phyloP scores from a whole-genome alignment of 2,329 filamentous ascomycete genomes.

The Chaetomium globosum region DNA sequence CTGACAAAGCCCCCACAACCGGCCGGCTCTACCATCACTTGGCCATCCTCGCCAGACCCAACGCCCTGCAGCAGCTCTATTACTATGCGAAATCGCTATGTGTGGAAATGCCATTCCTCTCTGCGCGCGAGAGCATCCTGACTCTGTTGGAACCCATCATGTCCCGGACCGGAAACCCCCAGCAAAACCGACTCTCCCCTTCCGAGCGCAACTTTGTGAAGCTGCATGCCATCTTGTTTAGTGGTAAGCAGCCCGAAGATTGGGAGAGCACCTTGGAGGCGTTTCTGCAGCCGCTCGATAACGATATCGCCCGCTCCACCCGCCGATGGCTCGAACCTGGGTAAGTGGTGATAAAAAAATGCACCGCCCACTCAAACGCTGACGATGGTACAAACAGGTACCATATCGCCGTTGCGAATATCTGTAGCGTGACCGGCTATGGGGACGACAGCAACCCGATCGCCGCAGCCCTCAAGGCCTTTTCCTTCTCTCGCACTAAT shows the following conservation, averaged over 20 bases:
- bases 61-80: conserved; percentile 70
- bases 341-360: conserved; percentile 33
- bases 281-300: conserved; percentile 59
- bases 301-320: conserved; percentile 56
- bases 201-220: conserved; percentile 66
- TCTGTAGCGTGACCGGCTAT: conserved; percentile 56
- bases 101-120: conserved; percentile 66
- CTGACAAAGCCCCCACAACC: conserved; percentile 72
- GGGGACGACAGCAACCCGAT: conserved; percentile 54
- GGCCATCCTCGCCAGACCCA: conserved; percentile 73
- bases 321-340: conserved; percentile 57
- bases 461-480: conserved; percentile 48
- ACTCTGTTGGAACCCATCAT: conserved; percentile 67
- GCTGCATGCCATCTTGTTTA: conserved; percentile 66
- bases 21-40: conserved; percentile 87
- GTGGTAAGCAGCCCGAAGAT: conserved; percentile 50
- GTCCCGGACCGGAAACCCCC: conserved; percentile 35
- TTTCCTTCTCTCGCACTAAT: conserved; percentile 38
- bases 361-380: neutral
- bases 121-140: conserved; percentile 69
- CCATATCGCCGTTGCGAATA: conserved; percentile 60
- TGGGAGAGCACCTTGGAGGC: conserved; percentile 50
- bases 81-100: conserved; percentile 73
- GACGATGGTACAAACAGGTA: conserved; percentile 40
- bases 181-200: conserved; percentile 44